Evolutionary conservation across 2,329 filamentous ascomycete species (phyloP), one percentile per base, ranked within the genome.

Genomic region (Paraphoma chrysanthemicola): DNA sequence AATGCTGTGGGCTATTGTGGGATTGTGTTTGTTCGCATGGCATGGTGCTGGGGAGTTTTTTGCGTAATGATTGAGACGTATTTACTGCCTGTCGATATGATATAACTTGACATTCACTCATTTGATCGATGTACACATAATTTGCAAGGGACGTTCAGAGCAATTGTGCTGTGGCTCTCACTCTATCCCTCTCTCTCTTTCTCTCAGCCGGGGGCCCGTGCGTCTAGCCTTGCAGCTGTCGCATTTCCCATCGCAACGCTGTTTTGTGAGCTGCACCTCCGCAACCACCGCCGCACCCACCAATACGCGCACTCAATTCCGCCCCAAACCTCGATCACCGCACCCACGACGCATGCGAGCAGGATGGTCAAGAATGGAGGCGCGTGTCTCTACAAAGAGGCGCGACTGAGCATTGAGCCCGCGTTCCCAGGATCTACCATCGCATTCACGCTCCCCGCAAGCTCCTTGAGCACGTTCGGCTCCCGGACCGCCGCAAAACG

Each of bases 331-430:
- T 49, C 39, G 47, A 48, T 47, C 48, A 41, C 46, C 29, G 4
- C 28, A 46, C 23, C 36, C 46, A 46, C 55, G 54, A 62, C 71
- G 66, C 65, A 90, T 90, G 89, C 87, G 83, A 81, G 83, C 82
- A 86, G 82, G 74, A 92, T 92, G 89, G 86, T 85, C 71, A 81
- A 82, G 69, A 77, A 81, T 72, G 84, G 85, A 71, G 83, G 85
- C 65, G 84, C 85, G 63, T 89, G 86, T 78, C 83, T 91, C 78
- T 95, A 90, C 83, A 93, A 93, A 82, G 92, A 96, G 84, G 92
- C 90, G 76, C 88, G 91, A 76, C 82, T 96, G 78, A 92, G 91
- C 77, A 85, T 95, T 69, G 91, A 95, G 78, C 87, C 88, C 63
- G 84, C 87, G 59, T 89, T 86, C 67, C 82, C 85, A 64, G 86